Conservation (phyloP, 208 protist species). For the Lotmaria passim region DNA sequence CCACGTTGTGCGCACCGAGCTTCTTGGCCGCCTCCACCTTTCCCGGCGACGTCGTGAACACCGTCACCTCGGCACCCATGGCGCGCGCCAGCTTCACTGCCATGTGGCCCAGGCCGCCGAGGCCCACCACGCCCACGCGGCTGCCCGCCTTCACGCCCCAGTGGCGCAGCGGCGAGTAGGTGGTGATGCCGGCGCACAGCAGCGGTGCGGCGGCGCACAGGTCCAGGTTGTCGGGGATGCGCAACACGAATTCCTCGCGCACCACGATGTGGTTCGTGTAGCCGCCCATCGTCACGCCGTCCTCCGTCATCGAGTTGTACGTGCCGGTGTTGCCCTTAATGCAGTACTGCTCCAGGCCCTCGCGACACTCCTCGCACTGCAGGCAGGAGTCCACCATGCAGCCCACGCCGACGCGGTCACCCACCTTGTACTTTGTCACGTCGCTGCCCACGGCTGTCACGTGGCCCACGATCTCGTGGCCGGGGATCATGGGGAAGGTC, state of each 20-base stretch:
- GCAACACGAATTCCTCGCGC: constrained; percentile 62
- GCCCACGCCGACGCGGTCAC: constrained; percentile 85
- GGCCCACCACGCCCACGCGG: constrained; percentile 77
- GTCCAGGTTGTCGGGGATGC: constrained; percentile 69
- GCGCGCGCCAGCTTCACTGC: constrained; percentile 84
- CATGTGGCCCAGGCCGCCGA: constrained; percentile 92
- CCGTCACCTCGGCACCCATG: constrained; percentile 88
- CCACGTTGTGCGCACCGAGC: constrained; percentile 72
- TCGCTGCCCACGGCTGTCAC: constrained; percentile 62
- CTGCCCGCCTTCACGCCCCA: constrained; percentile 63
- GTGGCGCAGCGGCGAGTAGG: constrained; percentile 79
- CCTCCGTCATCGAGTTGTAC: constrained; percentile 54
- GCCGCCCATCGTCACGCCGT: constrained; percentile 58
- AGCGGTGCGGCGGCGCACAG: constrained; percentile 73
- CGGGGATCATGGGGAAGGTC: constrained; percentile 64
- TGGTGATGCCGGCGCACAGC: constrained; percentile 91
- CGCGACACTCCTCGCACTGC: constrained; percentile 62
- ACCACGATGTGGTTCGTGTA: constrained; percentile 80
- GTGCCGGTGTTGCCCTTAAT: constrained; percentile 47
- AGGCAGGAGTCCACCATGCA: constrained; percentile 88
- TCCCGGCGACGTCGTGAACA: constrained; percentile 62
- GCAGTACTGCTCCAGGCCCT: constrained; percentile 82
- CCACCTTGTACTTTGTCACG: constrained; percentile 82
- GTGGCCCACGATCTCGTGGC: constrained; percentile 81
- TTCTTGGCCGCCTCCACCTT: constrained; percentile 67